Evolutionary conservation across 306 rosid genomes (phyloP), one percentile per base, ranked within the genome.

Genomic region (Hippophae rhamnoides): DNA sequence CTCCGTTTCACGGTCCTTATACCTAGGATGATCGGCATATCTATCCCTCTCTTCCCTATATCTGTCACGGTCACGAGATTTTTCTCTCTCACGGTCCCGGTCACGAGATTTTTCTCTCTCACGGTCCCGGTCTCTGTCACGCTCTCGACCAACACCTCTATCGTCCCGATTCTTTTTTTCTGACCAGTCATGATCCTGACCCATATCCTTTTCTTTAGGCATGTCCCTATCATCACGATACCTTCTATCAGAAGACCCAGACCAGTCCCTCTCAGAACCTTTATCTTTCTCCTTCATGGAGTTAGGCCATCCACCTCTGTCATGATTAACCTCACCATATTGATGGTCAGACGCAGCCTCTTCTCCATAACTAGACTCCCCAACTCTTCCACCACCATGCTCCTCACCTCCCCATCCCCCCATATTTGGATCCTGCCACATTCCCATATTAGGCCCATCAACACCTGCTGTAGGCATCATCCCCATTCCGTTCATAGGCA

Each of bases 121-220:
- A 7, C 82, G 76, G 10, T 82, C 84, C 51, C 80, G 84, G 31
- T 81, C 84, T 67, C 72, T 69, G 6, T 74, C 82, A 60, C 88
- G 69, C 49, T 88, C 99, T 54, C 96, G 86, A 6, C 58, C 84
- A 13, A 67, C 49, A 45, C 87, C 98, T 64, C 83, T 81, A 48
- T 85, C 79, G 47, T 77, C 81, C 74, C 73, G 58, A 55, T 63
- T 76, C 56, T 76, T 74, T 58, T 69, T 76, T 38, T 68, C 74
- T 12, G 74, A 45, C 64, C 71, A 65, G 61, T 78, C 76, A 62
- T 56, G 59, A 46, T 78, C 79, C 48, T 73, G 70, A 49, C 77
- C 83, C 1, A 43, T 49, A 46, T 92, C 95, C 64, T 86, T 92
- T 62, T 92, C 99, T 74, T 82, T 85, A 43, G 95, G 95, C 1